These are phyloP conservation scores for Ensete glaucum DNA, from an alignment of 176 grass and related monocot genomes.

Conservation along the genomic window DNA sequence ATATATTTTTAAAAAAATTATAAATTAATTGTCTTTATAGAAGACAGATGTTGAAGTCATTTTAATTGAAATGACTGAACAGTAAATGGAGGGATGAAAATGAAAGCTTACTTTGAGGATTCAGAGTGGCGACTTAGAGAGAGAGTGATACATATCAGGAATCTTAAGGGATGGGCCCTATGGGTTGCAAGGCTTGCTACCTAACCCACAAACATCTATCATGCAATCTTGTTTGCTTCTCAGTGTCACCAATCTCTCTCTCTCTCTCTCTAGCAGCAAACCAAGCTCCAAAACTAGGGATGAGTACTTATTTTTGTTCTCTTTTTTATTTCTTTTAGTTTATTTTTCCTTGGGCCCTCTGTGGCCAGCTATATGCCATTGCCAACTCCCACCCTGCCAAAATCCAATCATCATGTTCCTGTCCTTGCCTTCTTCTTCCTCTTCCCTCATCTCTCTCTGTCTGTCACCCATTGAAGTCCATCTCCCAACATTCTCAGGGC, in stretches of 20 bases:
- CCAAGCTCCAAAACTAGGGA: not conserved
- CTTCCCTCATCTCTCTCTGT: not conserved
- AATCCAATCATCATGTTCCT: not conserved
- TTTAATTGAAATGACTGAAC: not conserved
- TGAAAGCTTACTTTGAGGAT: not conserved
- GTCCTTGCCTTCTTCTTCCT: not conserved
- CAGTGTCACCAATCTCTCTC: not conserved
- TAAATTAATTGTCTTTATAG: too few relatives aligned
- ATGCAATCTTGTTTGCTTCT: not conserved
- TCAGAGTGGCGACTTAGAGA: not conserved
- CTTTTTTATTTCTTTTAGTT: too few relatives aligned
- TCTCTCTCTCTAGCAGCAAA: not conserved
- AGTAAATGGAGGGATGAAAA: not conserved
- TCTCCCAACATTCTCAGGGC: not conserved
- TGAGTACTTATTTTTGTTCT: not conserved
- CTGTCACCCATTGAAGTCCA: not conserved
- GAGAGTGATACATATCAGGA: not conserved
- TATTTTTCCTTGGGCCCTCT: too few relatives aligned
- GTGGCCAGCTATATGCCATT: too few relatives aligned
- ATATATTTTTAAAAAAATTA: too few relatives aligned
- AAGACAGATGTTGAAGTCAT: too few relatives aligned
- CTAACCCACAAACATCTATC: slow-evolving; percentile 11
- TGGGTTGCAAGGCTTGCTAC: not conserved
- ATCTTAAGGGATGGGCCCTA: not conserved
- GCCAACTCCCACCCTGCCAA: not conserved